A percentile compares a stretch with the other conserved stretches of the same genome.
Conservation (phyloP, 768 basidiomycete genomes). For the Gymnopilus junonius region DNA sequence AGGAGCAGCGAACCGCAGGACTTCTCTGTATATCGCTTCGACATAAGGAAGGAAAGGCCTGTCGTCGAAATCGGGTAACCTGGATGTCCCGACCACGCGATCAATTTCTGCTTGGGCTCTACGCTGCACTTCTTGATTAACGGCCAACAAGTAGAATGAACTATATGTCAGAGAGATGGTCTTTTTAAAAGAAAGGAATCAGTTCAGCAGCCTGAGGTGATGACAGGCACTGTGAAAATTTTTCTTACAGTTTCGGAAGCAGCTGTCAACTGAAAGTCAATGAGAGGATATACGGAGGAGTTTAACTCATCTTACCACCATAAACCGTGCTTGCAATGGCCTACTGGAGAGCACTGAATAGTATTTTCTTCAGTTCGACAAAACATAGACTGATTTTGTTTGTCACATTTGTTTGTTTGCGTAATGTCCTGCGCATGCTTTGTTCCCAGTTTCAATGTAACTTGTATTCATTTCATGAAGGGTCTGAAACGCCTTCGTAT, state of each 20-base stretch:
- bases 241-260: slow-evolving; percentile 19
- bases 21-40: slow-evolving; percentile 25
- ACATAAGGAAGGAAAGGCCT: slow-evolving; percentile 30
- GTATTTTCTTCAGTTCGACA: too few relatives aligned
- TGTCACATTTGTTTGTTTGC: too few relatives aligned
- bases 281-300: too few relatives aligned
- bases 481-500: too few relatives aligned
- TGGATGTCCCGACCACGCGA: slow-evolving; percentile 30
- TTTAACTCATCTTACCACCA: too few relatives aligned
- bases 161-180: slow-evolving; percentile 16
- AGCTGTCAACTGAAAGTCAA: too few relatives aligned
- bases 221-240: neutral
- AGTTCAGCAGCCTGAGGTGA: neutral
- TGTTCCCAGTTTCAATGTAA: too few relatives aligned
- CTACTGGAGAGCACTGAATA: too few relatives aligned
- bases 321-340: too few relatives aligned
- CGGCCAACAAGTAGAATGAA: slow-evolving; percentile 33
- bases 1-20: slow-evolving; percentile 24
- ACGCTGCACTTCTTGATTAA: slow-evolving; percentile 33
- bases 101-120: slow-evolving; percentile 41
- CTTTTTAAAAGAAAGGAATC: slow-evolving; percentile 9
- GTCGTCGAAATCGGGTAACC: slow-evolving; percentile 34
- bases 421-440: too few relatives aligned
- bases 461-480: too few relatives aligned
- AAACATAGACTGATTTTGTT: too few relatives aligned